phyloP scores from a whole-genome alignment of 1,139 yeast species.

The Magnusiomyces starmeri region DNA sequence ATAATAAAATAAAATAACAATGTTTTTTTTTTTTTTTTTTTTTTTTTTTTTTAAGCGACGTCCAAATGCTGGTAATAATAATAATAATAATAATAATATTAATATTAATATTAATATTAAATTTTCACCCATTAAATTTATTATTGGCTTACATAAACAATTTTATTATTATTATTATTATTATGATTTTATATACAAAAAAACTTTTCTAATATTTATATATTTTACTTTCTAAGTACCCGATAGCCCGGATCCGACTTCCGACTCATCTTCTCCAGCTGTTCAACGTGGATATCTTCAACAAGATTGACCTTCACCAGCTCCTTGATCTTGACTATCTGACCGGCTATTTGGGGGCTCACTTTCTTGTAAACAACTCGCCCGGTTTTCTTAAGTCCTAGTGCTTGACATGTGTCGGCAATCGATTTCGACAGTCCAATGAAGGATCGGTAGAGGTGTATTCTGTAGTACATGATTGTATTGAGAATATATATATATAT shows the following conservation, averaged over 20 bases:
- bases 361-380: slow-evolving; percentile 67
- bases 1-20: slow-evolving; percentile 1
- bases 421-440: slow-evolving; percentile 75
- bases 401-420: slow-evolving; percentile 56
- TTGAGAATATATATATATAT: no score
- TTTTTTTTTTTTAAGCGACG: background rate
- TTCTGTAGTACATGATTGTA: slow-evolving; percentile 44
- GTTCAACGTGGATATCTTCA: slow-evolving; percentile 29
- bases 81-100: slow-evolving; percentile 2
- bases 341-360: slow-evolving; percentile 77
- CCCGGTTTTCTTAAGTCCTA: slow-evolving; percentile 73
- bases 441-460: slow-evolving; percentile 71
- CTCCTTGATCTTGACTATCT: slow-evolving; percentile 77
- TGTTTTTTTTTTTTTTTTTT: background rate
- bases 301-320: slow-evolving; percentile 79
- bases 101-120: background rate
- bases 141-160: background rate
- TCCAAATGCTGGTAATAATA: background rate
- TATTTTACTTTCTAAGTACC: slow-evolving; percentile 4
- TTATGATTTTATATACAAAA: background rate
- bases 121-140: background rate
- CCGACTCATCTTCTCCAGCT: slow-evolving; percentile 9
- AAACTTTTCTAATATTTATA: slow-evolving; percentile 7
- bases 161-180: background rate
- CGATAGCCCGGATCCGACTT: slow-evolving; percentile 12